Percentiles rank a stretch among this genome's conserved stretches.
These are phyloP conservation scores for Lactuca sativa DNA, from an alignment of 129 eudicot genomes.

Conservation along the genomic window DNA sequence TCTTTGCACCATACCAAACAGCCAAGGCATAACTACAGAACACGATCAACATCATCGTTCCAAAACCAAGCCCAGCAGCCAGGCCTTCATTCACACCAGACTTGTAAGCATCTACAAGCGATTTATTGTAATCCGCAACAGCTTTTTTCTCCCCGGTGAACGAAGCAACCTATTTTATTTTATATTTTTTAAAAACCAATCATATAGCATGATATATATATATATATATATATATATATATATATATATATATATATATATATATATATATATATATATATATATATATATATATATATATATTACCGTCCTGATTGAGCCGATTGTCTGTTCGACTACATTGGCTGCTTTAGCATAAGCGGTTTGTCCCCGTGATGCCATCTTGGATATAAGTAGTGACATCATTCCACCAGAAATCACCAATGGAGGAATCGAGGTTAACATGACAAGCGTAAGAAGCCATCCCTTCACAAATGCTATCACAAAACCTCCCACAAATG, in stretches of 20 bases:
- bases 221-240: background rate
- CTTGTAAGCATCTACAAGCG: conserved; percentile 60
- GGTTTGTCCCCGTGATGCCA: conserved; percentile 78
- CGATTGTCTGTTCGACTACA: conserved; percentile 85
- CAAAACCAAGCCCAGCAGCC: conserved; percentile 79
- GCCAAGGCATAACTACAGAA: conserved; percentile 73
- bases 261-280: background rate
- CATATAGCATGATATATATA: background rate
- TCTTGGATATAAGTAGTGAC: conserved; percentile 52
- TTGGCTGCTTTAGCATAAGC: conserved; percentile 85
- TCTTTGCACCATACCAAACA: conserved; percentile 79
- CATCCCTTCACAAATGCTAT: conserved; percentile 78
- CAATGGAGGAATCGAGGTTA: conserved; percentile 64
- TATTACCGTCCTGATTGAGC: conserved; percentile 86
- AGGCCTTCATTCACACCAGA: conserved; percentile 78
- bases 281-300: background rate
- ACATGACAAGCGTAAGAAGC: conserved; percentile 94
- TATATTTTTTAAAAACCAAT: background rate
- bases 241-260: too few relatives aligned
- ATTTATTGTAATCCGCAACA: conserved; percentile 58
- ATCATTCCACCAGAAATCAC: conserved; percentile 66
- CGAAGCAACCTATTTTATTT: conserved; percentile 64
- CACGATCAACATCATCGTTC: conserved; percentile 48
- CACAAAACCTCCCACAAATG: conserved; percentile 82
- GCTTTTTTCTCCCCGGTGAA: conserved; percentile 90